Conservation (phyloP, 208 protist genomes). For the Crithidia brevicula region DNA sequence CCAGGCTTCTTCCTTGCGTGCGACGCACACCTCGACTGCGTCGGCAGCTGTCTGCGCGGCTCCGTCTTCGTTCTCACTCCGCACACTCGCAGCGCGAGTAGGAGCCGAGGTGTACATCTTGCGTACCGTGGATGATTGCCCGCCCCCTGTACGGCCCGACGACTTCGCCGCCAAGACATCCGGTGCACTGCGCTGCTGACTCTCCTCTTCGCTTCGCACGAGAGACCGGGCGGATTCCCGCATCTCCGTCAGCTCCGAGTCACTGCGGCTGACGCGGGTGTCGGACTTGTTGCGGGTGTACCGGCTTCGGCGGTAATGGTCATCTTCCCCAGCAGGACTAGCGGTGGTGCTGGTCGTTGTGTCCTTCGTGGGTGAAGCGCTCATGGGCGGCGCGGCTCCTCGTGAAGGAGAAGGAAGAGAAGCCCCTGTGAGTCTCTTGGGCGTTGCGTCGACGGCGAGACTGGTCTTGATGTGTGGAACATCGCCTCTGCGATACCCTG, state of each 20-base stretch:
- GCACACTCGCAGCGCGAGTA: too few species aligned
- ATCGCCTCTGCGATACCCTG: too few species aligned
- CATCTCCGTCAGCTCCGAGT: conserved; percentile 2
- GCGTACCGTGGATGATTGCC: too few species aligned
- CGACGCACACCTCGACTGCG: background rate
- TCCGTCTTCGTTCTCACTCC: background rate
- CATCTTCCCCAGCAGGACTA: background rate
- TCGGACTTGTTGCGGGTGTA: background rate
- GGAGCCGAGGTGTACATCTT: too few species aligned
- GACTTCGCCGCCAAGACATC: background rate
- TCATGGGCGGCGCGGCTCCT: background rate
- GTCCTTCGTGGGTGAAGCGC: background rate
- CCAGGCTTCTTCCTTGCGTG: background rate
- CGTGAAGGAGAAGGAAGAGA: background rate
- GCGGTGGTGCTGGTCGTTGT: background rate
- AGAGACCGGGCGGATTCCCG: background rate
- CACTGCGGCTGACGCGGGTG: conserved; percentile 11
- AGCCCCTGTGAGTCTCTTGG: background rate
- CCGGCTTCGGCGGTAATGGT: background rate
- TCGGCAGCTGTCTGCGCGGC: background rate
- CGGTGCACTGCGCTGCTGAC: conserved; percentile 6
- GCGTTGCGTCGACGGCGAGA: too few species aligned
- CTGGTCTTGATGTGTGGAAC: too few species aligned
- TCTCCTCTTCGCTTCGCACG: background rate
- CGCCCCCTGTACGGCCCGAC: too few species aligned